Evolutionary conservation across 352 stramenopile species (phyloP).

Genomic region (Aphanomyces invadans): DNA sequence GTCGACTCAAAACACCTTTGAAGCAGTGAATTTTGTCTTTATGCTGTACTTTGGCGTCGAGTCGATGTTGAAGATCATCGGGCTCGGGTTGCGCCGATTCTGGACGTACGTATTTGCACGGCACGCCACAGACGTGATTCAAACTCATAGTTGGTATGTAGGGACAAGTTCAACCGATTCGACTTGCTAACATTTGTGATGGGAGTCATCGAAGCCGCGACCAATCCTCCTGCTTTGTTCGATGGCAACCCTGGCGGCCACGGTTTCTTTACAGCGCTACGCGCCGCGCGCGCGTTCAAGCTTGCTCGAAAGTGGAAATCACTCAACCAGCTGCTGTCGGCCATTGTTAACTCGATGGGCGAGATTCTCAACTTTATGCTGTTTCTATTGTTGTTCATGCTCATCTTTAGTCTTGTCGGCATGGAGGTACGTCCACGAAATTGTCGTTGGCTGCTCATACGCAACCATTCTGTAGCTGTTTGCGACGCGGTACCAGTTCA

Average conservation of each 20-base stretch:
- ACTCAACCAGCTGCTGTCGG: slow-evolving; percentile 73
- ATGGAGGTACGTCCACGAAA: slow-evolving; percentile 51
- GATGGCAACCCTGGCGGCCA: slow-evolving; percentile 24
- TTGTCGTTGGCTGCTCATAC: background rate
- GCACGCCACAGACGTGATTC: too few relatives aligned
- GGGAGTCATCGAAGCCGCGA: slow-evolving; percentile 38
- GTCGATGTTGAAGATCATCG: slow-evolving; percentile 55
- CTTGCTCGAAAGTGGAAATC: slow-evolving; percentile 86
- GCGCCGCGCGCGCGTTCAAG: slow-evolving; percentile 84
- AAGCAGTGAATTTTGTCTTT: slow-evolving; percentile 33
- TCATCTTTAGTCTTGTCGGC: slow-evolving; percentile 88
- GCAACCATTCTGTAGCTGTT: slow-evolving; percentile 6
- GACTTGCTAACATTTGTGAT: slow-evolving; percentile 48
- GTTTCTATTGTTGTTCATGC: slow-evolving; percentile 91
- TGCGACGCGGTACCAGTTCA: slow-evolving; percentile 2
- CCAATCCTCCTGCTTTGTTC: slow-evolving; percentile 29
- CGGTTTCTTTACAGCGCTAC: slow-evolving; percentile 63
- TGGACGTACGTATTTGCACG: slow-evolving; percentile 14
- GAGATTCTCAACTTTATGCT: slow-evolving; percentile 90
- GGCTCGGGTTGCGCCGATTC: slow-evolving; percentile 40
- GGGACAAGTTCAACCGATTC: slow-evolving; percentile 51
- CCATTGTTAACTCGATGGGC: slow-evolving; percentile 81
- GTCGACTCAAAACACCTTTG: background rate
- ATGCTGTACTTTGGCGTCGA: slow-evolving; percentile 43
- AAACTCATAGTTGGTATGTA: too few relatives aligned